Base-by-base conservation (phyloP, 805 yeast genomes). In the Ogataea nonfermentans region DNA sequence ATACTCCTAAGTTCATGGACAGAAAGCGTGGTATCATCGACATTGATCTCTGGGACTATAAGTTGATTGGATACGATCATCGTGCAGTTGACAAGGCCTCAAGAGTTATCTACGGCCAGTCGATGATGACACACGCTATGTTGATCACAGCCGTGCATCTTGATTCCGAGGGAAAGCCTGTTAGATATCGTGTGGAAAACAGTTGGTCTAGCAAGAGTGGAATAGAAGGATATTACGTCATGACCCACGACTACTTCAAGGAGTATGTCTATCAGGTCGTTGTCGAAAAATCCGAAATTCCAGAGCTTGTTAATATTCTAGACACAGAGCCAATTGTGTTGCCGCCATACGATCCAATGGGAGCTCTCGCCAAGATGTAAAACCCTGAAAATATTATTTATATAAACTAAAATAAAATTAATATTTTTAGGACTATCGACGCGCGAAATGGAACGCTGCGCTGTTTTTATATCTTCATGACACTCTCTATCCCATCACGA, bases 101-200 rank as follows among this genome's bases (percentile, higher is more conserved):
- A 35, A 70, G 95, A 47, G 79, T 88, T 45, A 64, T 70, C 44
- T 80, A 83, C 48, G 79, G 78, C 41, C 79, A 86, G 48, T 81
- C 89, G 16, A 66, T 78, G 48, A 85, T 87, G 95, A 87, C 95
- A 11, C 96, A 87, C 56, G 96, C 96, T 25, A 87, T 87, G 96
- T 73, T 80, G 15, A 76, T 87, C 54, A 81, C 89, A 9, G 95
- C 80, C 23, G 91, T 84, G 32, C 89, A 86, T 60, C 65, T 87
- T 25, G 88, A 82, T 47, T 77, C 70, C 9, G 54, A 65, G 15
- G 82, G 81, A 6, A 67, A 70, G 44, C 86, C 88, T 17, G 64
- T 75, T 19, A 71, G 87, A 48, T 83, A 84, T 73, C 70, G 81
- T 54, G 88, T 83, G 28, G 88, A 82, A 61, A 83, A 83, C 65